Conservation (phyloP, 139 green algal genomes). For the Coelastrella sp. region DNA sequence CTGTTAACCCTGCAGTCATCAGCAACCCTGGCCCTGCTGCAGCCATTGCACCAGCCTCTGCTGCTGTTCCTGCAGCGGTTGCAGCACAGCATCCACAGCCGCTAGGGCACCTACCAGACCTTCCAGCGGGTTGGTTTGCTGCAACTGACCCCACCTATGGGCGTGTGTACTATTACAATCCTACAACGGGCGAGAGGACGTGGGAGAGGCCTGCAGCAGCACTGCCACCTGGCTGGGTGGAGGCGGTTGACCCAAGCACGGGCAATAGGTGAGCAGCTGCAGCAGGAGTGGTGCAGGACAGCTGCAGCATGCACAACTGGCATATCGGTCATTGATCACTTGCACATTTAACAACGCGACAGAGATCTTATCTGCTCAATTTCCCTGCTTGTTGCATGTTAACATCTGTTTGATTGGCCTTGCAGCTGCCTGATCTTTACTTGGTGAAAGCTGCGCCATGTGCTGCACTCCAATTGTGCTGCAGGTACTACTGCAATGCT, state of each 20-base stretch:
- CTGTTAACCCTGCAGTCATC: conserved; percentile 1
- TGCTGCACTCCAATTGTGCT: neutral
- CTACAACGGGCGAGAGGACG: conserved; percentile 64
- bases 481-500: conserved; percentile 67
- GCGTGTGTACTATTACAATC: conserved; percentile 80
- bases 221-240: conserved; percentile 73
- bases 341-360: too few relatives aligned
- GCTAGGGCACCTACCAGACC: neutral
- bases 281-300: neutral
- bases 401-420: too few relatives aligned
- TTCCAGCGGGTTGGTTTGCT: conserved; percentile 79
- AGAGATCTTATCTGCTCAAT: too few relatives aligned
- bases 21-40: neutral
- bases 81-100: neutral
- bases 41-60: conserved; percentile 39
- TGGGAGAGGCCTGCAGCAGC: conserved; percentile 57
- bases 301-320: neutral
- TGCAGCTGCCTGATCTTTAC: too few relatives aligned
- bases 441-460: neutral
- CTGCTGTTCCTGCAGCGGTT: conserved; percentile 23
- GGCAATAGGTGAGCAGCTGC: conserved; percentile 41
- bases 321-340: neutral
- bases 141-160: conserved; percentile 76
- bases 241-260: conserved; percentile 59
- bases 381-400: neutral